These are phyloP conservation scores for Metschnikowia cerradonensis DNA, from an alignment of 805 yeast species.

Conservation along the genomic window DNA sequence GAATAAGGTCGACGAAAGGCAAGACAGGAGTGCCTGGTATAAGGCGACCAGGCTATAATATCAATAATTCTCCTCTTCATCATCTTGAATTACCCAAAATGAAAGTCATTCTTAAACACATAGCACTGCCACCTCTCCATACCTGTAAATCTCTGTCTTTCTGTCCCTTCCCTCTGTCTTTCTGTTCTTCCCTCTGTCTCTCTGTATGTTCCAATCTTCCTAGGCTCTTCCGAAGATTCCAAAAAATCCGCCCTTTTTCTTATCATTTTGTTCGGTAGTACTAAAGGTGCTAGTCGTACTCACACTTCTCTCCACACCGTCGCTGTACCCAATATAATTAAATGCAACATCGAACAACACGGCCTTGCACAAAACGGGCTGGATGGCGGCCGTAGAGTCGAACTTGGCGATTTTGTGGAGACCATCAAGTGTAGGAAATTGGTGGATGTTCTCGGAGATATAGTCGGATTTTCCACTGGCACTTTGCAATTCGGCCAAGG, in stretches of 20 bases:
- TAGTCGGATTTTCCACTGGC: conserved; percentile 20
- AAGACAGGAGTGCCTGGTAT: too few relatives aligned
- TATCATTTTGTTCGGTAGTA: conserved; percentile 23
- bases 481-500: conserved; percentile 45
- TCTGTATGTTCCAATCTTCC: not conserved
- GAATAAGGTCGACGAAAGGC: too few relatives aligned
- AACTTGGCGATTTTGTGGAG: conserved; percentile 23
- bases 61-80: too few relatives aligned
- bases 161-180: too few relatives aligned
- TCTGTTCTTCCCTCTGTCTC: too few relatives aligned
- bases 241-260: conserved; percentile 62
- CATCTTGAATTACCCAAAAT: too few relatives aligned
- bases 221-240: conserved; percentile 62
- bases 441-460: conserved; percentile 44
- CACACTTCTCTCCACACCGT: conserved; percentile 14
- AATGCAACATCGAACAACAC: conserved; percentile 88
- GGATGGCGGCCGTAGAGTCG: conserved; percentile 26
- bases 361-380: conserved; percentile 76
- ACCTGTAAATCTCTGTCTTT: too few relatives aligned
- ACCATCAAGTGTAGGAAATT: conserved; percentile 28
- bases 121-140: too few relatives aligned
- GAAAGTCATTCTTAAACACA: too few relatives aligned
- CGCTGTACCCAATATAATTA: conserved; percentile 64
- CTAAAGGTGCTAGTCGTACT: conserved; percentile 6
- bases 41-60: too few relatives aligned